These are phyloP conservation scores for Gloeophyllum trabeum DNA, from an alignment of 768 basidiomycete species.

Conservation along the genomic window DNA sequence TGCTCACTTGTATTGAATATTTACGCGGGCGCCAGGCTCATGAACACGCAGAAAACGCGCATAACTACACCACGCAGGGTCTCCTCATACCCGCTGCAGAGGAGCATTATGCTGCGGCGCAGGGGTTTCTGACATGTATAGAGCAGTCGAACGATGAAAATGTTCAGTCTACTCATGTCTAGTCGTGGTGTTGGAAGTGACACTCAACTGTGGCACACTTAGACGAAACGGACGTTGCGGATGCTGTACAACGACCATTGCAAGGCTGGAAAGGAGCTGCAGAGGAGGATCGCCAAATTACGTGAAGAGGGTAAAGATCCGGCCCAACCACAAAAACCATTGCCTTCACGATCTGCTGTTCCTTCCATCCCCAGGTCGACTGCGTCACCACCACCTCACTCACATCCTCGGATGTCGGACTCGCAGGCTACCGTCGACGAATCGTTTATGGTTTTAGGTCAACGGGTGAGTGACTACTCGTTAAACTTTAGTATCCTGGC, in stretches of 20 bases:
- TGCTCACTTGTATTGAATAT: not conserved
- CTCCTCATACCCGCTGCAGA: constrained; percentile 62
- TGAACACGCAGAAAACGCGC: constrained; percentile 72
- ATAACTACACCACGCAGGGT: constrained; percentile 56
- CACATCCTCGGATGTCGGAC: constrained; percentile 29
- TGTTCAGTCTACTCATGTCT: constrained; percentile 27
- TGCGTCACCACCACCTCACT: constrained; percentile 35
- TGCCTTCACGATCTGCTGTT: constrained; percentile 15
- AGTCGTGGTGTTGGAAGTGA: not conserved
- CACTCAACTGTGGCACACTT: constrained; percentile 4
- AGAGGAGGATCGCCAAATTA: constrained; percentile 60
- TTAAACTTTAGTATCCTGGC: constrained; percentile 6
- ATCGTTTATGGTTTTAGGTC: constrained; percentile 82
- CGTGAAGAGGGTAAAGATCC: constrained; percentile 74
- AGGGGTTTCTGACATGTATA: constrained; percentile 61
- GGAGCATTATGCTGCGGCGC: constrained; percentile 67
- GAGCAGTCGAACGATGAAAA: constrained; percentile 66
- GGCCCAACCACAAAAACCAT: constrained; percentile 49
- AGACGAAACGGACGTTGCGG: constrained; percentile 72
- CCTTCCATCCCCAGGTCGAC: constrained; percentile 17
- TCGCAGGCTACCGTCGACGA: constrained; percentile 62
- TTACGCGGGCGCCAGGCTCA: constrained; percentile 45
- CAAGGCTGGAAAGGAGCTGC: constrained; percentile 61
- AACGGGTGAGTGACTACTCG: constrained; percentile 39
- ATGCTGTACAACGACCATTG: constrained; percentile 68